Base-by-base conservation (phyloP, 2,329 filamentous ascomycete species). In the Mycosphaerella arachidis region DNA sequence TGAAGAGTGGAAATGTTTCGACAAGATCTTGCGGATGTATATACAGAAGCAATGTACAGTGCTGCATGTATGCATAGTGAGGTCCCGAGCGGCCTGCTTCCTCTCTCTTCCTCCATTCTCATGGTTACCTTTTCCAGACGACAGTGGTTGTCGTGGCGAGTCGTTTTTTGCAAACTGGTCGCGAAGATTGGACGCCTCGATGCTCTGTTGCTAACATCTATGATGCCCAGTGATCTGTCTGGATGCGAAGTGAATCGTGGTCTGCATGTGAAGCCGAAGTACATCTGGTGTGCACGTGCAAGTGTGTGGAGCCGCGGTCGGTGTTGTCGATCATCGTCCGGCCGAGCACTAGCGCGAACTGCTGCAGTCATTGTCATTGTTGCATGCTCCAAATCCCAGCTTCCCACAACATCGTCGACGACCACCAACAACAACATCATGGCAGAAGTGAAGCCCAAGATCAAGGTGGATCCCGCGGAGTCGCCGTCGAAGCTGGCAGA, bases 401-500 rank as follows among this genome's bases (percentile, higher is more conserved):
- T 35, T 35, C 31, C 24, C 24, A 24, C 24, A 35, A 2, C 12
- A 12, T 35, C 5, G 2, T 35, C 31, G 7, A 43, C 40, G 2
- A 43, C 40, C 37, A 12, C 27, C 16, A 43, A 5, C 43, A 13
- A 2, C 30, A 10, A n/a, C 48, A 57, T 13, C 1, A 65, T 63
- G 63, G 55, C 63, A 20, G 63, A 66, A 13, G 56, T 67, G 48
- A 67, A 67, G 57, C 58, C 63, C 12, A 64, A 67, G 56, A 61
- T 67, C 56, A 66, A 67, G 45, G 50, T 58, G 29, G 65, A 67
- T 50, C 40, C 55, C 13, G 63, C 59, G 20, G 60, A 60, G 43
- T 55, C 59, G 53, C 51, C 56, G 24, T 60, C 63, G 51, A 67
- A 67, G 53, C 60, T 71, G 16, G 66, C 57, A 43, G 68, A 71